These are phyloP conservation scores for Eimeria tenella DNA, from an alignment of 169 alveolate species.

Conservation along the genomic window DNA sequence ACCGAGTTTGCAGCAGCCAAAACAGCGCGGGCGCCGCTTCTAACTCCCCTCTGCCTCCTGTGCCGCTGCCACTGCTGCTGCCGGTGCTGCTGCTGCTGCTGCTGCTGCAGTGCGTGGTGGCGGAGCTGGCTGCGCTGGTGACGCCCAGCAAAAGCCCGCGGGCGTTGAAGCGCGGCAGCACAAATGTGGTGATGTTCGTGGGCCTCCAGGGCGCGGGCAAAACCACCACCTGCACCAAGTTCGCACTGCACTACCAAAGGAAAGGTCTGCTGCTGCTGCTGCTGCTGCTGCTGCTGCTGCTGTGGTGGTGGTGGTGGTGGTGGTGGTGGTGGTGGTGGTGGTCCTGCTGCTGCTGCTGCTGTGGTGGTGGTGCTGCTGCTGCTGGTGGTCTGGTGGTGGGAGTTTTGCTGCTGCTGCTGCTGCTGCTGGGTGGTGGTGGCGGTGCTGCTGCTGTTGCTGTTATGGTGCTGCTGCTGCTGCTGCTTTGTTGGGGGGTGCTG, in stretches of 20 bases:
- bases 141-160: slow-evolving; percentile 94
- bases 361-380: too few relatives aligned
- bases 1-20: too few relatives aligned
- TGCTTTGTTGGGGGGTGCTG: too few relatives aligned
- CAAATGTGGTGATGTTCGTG: slow-evolving; percentile 98
- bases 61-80: too few relatives aligned
- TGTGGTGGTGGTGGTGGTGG: neutral
- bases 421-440: too few relatives aligned
- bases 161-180: slow-evolving; percentile 94
- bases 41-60: too few relatives aligned
- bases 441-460: too few relatives aligned
- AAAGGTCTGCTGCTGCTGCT: slow-evolving; percentile 86
- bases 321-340: neutral
- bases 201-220: slow-evolving; percentile 99
- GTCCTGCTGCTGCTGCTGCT: neutral
- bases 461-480: too few relatives aligned
- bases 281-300: neutral
- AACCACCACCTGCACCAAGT: slow-evolving; percentile 99
- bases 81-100: too few relatives aligned
- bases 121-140: slow-evolving; percentile 96
- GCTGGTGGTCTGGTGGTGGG: too few relatives aligned
- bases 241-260: slow-evolving; percentile 97
- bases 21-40: too few relatives aligned
- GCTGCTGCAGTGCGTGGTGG: slow-evolving; percentile 91
- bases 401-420: too few relatives aligned